Percentiles rank a stretch among this genome's conserved stretches.
Conservation (phyloP, 768 basidiomycete genomes). For the Pleurotus ostreatus region DNA sequence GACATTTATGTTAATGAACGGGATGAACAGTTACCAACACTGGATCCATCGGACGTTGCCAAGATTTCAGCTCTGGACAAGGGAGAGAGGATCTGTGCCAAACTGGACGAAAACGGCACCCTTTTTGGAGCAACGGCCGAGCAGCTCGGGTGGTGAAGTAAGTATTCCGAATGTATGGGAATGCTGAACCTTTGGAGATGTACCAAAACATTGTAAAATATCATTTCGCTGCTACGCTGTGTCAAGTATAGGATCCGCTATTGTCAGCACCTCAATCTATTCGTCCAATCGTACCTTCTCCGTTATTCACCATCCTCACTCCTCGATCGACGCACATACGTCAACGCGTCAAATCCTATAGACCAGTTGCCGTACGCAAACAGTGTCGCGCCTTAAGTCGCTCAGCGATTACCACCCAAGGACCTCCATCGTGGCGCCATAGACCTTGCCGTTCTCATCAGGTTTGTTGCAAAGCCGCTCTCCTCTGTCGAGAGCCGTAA, state of each 20-base stretch:
- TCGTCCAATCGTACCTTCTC: no score
- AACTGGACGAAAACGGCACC: constrained; percentile 25
- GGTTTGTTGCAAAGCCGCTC: constrained; percentile 35
- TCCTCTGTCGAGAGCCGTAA: constrained; percentile 40
- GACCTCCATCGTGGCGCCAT: constrained; percentile 34
- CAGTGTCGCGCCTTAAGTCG: background rate
- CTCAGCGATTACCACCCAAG: constrained; percentile 29
- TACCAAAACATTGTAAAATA: no score
- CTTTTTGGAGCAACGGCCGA: constrained; percentile 35
- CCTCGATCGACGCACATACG: no score
- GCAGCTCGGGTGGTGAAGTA: constrained; percentile 30
- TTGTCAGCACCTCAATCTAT: no score
- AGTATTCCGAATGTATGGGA: no score
- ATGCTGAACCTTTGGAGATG: no score
- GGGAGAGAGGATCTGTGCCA: constrained; percentile 35
- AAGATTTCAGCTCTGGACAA: constrained; percentile 41
- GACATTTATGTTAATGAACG: background rate
- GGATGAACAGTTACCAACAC: constrained; percentile 25
- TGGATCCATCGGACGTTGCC: constrained; percentile 37
- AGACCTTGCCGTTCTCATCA: constrained; percentile 29
- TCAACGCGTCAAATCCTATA: no score
- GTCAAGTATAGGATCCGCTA: no score
- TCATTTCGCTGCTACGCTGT: no score
- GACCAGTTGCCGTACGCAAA: background rate
- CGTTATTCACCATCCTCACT: no score